Evolutionary conservation across 441 rosid genomes (phyloP), one percentile per base, ranked within the genome.

Genomic region (Populus hybrid): DNA sequence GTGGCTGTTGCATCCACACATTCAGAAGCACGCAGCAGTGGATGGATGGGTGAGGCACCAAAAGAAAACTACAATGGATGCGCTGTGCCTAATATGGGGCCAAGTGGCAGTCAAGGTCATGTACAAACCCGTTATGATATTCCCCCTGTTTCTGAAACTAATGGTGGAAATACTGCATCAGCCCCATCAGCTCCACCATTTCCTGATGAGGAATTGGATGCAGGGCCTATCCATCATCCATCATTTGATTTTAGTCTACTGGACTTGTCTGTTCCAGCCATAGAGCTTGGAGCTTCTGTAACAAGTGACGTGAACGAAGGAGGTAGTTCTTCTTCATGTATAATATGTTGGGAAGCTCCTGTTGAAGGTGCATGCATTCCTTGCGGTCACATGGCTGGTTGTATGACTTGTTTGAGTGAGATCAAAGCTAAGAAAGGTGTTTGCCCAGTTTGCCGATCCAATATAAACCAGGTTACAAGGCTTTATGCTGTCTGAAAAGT

Each of bases 351-450:
- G 92, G 92, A 89, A 79, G 89, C 89, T 76, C 90, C 90, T 0
- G 69, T 86, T 28, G 81, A 90, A 78, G 92, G 91, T 68, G 94
- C 92, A 1, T 90, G 90, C 71, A 79, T 87, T 34, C 94, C 92
- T 6, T 90, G 94, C 0, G 94, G 94, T 78, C 94, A 90, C 82
- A 90, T 90, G 94, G 90, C 89, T 4, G 91, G 92, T 59, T 90
- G 92, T 81, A 88, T 89, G 89, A 73, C 86, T 53, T 90, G 92
- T 82, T 73, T 90, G 82, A 84, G 64, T 7, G 86, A 89, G 78
- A 85, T 90, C 75, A 84, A 85, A 68, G 80, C 83, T 75, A 87
- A 85, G 82, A 89, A 89, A 46, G 86, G 90, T n/a, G 68, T 63
- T 34, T 90, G 91, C 82, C 94, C 94, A 0, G 83, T 90, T 67